Evolutionary conservation across 495 filamentous ascomycete species (phyloP).

Genomic region (Poronia punctata): DNA sequence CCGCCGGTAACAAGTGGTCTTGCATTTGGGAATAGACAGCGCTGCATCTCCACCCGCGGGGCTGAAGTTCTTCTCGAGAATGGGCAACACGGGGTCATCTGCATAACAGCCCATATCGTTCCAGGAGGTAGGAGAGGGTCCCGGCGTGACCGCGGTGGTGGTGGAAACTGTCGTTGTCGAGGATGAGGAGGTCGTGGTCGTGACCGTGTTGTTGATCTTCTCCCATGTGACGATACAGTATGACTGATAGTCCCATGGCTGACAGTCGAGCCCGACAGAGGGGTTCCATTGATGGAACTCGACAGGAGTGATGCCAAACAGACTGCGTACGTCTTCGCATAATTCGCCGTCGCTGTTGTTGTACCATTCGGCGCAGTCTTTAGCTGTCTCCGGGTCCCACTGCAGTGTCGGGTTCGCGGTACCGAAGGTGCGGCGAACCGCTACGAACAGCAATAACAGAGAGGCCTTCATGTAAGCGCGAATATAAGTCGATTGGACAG

Average conservation of each 20-base stretch:
- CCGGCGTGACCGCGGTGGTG: slow-evolving; percentile 5
- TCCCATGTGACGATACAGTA: slow-evolving; percentile 13
- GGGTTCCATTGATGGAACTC: slow-evolving; percentile 15
- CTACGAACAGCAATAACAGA: too few species aligned
- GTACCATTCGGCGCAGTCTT: slow-evolving; percentile 13
- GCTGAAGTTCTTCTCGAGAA: slow-evolving; percentile 7
- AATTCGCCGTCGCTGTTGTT: slow-evolving; percentile 9
- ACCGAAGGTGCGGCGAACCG: too few species aligned
- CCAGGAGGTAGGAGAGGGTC: slow-evolving; percentile 15
- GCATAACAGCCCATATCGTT: slow-evolving; percentile 13
- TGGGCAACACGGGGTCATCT: slow-evolving; percentile 7
- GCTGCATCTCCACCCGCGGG: slow-evolving; percentile 2
- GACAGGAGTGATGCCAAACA: slow-evolving; percentile 9
- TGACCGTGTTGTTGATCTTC: neutral
- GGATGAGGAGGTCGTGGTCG: slow-evolving; percentile 2
- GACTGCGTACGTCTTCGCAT: slow-evolving; percentile 11
- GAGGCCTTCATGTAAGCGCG: too few species aligned
- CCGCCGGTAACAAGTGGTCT: slow-evolving; percentile 10
- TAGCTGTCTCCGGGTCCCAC: slow-evolving; percentile 4
- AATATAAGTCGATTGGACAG: too few species aligned
- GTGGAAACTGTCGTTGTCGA: slow-evolving; percentile 4
- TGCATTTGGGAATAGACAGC: slow-evolving; percentile 11
- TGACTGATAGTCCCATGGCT: slow-evolving; percentile 11
- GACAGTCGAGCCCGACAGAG: slow-evolving; percentile 15
- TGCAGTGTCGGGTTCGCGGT: slow-evolving; percentile 5